A percentile compares a stretch with the other conserved stretches of the same genome.
These are phyloP conservation scores for Trichoderma polysporum DNA, from an alignment of 2,329 filamentous ascomycete genomes.

Conservation along the genomic window DNA sequence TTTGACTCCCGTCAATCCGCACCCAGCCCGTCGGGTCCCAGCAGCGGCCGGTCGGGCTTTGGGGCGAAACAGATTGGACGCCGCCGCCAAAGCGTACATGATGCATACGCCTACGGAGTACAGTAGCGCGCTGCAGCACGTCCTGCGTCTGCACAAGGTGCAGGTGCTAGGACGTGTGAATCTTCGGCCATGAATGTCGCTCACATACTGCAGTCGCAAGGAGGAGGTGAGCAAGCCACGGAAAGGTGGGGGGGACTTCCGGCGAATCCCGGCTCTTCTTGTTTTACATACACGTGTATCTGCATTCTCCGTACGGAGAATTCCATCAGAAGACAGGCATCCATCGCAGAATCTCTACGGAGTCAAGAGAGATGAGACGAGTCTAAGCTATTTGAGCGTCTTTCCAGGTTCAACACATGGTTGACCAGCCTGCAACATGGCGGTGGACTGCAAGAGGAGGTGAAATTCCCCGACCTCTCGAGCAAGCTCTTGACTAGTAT, in stretches of 20 bases:
- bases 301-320: neutral
- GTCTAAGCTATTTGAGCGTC: neutral
- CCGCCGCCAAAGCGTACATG: neutral
- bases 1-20: conserved; percentile 19
- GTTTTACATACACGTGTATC: conserved; percentile 8
- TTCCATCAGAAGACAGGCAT: neutral
- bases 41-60: conserved; percentile 19
- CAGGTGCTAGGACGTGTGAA: neutral
- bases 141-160: neutral
- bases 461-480: neutral
- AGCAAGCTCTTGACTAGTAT: neutral
- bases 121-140: conserved; percentile 17
- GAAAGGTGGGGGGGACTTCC: conserved; percentile 10
- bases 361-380: neutral
- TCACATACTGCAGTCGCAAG: neutral
- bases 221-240: conserved; percentile 4
- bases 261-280: neutral
- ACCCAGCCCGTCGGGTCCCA: conserved; percentile 23
- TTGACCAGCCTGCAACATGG: neutral
- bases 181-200: neutral
- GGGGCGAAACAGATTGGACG: conserved; percentile 6
- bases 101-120: neutral
- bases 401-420: neutral
- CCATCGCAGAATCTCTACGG: neutral
- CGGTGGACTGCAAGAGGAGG: neutral